These are phyloP conservation scores for Clarkia xantiana DNA, from an alignment of 345 rosid species.

Conservation along the genomic window DNA sequence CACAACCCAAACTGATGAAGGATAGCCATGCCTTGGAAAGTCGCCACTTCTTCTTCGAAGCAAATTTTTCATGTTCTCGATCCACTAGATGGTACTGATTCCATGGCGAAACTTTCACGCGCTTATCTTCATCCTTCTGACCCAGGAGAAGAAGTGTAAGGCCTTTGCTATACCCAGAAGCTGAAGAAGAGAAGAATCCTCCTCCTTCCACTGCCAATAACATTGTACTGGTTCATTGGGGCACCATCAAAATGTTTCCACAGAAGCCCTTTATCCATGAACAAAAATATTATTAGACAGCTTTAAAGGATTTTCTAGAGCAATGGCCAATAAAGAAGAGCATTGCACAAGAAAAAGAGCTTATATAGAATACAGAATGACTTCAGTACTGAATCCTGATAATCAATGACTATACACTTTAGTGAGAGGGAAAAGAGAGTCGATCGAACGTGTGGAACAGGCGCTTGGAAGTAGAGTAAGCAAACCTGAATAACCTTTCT, in stretches of 20 bases:
- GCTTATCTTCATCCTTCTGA: constrained; percentile 50
- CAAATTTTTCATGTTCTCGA: constrained; percentile 76
- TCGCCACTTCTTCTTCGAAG: constrained; percentile 53
- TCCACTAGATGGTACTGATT: constrained; percentile 92
- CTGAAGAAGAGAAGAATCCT: constrained; percentile 94
- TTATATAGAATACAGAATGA: too few relatives aligned
- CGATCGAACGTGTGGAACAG: too few relatives aligned
- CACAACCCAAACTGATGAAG: constrained; percentile 69
- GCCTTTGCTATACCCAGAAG: constrained; percentile 91
- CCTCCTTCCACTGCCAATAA: constrained; percentile 98
- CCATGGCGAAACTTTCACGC: constrained; percentile 93
- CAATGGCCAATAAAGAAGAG: too few relatives aligned
- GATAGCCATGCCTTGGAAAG: constrained; percentile 77
- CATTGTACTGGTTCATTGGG: constrained; percentile 76
- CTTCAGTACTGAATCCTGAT: too few relatives aligned
- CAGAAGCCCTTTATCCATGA: too few relatives aligned
- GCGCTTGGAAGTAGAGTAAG: too few relatives aligned
- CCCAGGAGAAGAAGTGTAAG: constrained; percentile 82
- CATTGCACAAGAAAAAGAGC: too few relatives aligned
- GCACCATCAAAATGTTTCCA: constrained; percentile 11
- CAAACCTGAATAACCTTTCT: too few relatives aligned
- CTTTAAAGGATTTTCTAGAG: too few relatives aligned
- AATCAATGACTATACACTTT: too few relatives aligned
- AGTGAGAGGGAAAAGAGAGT: too few relatives aligned
- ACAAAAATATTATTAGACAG: too few relatives aligned